Evolutionary conservation across 2,329 filamentous ascomycete species (phyloP).

Genomic region (Fusarium paranaense): DNA sequence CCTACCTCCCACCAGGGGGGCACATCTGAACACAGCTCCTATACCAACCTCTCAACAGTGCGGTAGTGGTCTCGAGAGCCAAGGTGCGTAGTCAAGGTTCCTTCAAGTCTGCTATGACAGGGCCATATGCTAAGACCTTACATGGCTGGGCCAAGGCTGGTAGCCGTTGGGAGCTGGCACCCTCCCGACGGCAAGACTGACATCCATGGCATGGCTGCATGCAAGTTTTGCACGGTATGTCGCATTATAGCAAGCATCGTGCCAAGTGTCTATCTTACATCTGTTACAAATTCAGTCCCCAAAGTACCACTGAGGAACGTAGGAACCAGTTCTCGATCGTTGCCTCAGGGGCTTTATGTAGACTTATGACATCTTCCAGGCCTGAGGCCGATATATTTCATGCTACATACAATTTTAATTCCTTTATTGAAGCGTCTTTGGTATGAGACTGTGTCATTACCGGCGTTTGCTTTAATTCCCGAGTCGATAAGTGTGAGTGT

Average conservation of each 20-base stretch:
- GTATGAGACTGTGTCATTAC: background rate
- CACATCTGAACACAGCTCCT: background rate
- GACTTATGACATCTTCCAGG: background rate
- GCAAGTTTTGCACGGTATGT: background rate
- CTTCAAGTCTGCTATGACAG: fast-evolving
- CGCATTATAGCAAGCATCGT: background rate
- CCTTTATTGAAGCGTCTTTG: background rate
- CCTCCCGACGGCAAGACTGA: background rate
- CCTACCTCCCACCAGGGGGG: background rate
- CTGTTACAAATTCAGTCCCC: background rate
- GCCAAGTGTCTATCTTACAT: background rate
- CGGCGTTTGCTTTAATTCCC: background rate
- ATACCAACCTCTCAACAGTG: background rate
- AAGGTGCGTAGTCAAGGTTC: background rate
- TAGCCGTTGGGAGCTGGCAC: background rate
- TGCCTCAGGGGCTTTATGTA: background rate
- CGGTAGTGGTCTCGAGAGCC: background rate
- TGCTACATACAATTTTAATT: background rate
- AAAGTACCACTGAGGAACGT: background rate
- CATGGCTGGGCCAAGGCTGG: background rate
- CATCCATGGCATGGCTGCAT: background rate
- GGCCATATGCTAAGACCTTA: background rate
- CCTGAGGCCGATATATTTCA: background rate
- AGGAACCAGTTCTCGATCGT: background rate
- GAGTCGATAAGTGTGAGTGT: background rate